phyloP scores from a whole-genome alignment of 2,329 filamentous ascomycete species.

The Penicillium sp. region DNA sequence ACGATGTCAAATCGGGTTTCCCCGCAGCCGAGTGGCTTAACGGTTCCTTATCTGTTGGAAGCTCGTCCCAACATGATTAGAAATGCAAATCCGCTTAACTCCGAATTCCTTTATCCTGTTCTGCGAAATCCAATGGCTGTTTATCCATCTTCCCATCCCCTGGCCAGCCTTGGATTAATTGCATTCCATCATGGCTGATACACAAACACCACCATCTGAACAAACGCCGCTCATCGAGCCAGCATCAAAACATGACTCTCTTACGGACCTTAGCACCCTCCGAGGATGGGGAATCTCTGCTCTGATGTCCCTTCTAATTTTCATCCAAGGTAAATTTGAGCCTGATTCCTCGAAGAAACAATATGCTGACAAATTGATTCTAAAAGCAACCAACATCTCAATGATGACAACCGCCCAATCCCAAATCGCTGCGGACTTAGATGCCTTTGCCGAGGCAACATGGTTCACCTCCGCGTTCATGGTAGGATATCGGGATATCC shows the following conservation, averaged over 20 bases:
- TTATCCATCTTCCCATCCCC: background rate
- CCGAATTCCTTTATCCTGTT: background rate
- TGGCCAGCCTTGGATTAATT: background rate
- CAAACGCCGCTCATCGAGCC: conserved; percentile 16
- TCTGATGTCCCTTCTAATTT: conserved; percentile 28
- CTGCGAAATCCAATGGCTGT: background rate
- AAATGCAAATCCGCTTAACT: conserved; percentile 17
- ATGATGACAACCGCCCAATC: conserved; percentile 81
- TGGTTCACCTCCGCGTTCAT: conserved; percentile 84
- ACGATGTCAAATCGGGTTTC: background rate
- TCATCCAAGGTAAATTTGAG: conserved; percentile 23
- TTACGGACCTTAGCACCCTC: conserved; percentile 1
- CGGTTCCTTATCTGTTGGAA: background rate
- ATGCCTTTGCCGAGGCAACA: conserved; percentile 70
- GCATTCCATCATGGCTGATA: conserved; percentile 7
- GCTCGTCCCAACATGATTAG: conserved; percentile 8
- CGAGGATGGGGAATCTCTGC: conserved; percentile 17
- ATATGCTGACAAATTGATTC: background rate
- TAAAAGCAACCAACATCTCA: conserved; percentile 67
- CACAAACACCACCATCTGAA: conserved; percentile 13
- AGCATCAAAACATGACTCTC: conserved; percentile 2
- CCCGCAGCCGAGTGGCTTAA: background rate
- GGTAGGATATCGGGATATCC: conserved; percentile 26
- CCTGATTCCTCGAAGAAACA: background rate
- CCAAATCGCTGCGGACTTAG: conserved; percentile 70